A percentile compares a stretch with the other conserved stretches of the same genome.
Evolutionary conservation across 306 rosid species (phyloP).

Genomic region (Cicer pinnatifidum): DNA sequence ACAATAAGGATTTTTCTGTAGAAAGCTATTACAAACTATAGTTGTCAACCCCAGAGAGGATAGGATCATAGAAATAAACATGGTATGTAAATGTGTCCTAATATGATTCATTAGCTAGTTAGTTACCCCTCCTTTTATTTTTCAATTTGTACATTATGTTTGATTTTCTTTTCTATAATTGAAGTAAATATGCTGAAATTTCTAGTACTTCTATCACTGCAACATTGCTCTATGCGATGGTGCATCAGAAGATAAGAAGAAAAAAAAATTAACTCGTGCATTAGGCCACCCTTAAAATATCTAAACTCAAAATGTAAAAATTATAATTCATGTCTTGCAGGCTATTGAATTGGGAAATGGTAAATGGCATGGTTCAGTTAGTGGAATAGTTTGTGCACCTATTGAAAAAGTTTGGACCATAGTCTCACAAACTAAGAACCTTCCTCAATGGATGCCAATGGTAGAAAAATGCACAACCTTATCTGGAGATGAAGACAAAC

Average conservation of each 20-base stretch:
- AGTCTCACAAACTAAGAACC: constrained; percentile 65
- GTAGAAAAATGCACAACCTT: constrained; percentile 70
- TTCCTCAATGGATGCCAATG: constrained; percentile 82
- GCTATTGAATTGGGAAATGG: constrained; percentile 47
- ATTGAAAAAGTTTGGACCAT: constrained; percentile 65
- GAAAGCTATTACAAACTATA: constrained; percentile 7
- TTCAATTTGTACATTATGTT: neutral
- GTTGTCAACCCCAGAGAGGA: constrained; percentile 14
- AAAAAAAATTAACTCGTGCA: too few species aligned
- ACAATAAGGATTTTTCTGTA: neutral
- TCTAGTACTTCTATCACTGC: neutral
- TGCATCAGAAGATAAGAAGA: too few species aligned
- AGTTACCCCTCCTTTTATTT: neutral
- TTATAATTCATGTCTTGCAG: constrained; percentile 39
- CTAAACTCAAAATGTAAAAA: neutral
- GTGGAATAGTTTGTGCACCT: constrained; percentile 66
- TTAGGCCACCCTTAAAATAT: too few species aligned
- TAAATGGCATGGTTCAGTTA: constrained; percentile 75
- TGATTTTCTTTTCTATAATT: neutral
- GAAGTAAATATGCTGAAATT: constrained; percentile 1
- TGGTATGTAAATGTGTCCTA: constrained; percentile 35
- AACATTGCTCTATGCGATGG: too few species aligned
- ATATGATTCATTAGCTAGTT: constrained; percentile 17
- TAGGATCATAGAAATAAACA: constrained; percentile 33
- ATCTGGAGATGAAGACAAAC: constrained; percentile 63